A percentile compares a stretch with the other conserved stretches of the same genome.
Conservation (phyloP, 78 protist species). For the Diacronema lutheri region DNA sequence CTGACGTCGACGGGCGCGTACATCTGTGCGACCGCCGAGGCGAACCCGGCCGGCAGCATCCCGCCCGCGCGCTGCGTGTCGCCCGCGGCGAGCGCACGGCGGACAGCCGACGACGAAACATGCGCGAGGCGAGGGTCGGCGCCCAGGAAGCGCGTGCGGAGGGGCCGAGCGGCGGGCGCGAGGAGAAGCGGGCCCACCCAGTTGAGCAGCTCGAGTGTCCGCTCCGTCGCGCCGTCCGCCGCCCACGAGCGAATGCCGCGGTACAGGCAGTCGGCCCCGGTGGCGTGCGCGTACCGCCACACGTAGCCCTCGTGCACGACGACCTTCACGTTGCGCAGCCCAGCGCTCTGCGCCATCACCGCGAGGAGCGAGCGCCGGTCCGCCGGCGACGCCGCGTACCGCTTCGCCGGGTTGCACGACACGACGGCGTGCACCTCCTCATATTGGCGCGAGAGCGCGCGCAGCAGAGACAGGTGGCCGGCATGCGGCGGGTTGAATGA, state of each 20-base stretch:
- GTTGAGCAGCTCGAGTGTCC: background rate
- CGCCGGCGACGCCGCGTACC: background rate
- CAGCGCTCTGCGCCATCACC: background rate
- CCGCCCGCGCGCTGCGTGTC: too few relatives aligned
- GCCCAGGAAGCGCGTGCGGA: too few relatives aligned
- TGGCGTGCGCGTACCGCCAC: background rate
- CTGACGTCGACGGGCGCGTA: too few relatives aligned
- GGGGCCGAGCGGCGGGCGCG: too few relatives aligned
- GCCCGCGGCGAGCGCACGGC: too few relatives aligned
- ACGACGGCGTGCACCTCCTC: background rate
- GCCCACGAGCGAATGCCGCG: background rate
- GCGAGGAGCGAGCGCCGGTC: background rate
- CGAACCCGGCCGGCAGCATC: too few relatives aligned
- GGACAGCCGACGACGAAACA: too few relatives aligned
- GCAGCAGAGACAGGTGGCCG: background rate
- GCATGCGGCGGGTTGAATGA: background rate
- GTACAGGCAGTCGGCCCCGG: background rate
- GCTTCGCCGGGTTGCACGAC: background rate
- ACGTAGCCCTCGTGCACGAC: background rate
- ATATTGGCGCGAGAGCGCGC: background rate
- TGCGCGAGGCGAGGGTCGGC: too few relatives aligned
- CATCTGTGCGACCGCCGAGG: too few relatives aligned
- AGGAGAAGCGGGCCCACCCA: background rate
- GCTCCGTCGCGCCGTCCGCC: background rate
- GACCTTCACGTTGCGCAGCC: background rate